Evolutionary conservation across 2,329 filamentous ascomycete species (phyloP).

Genomic region (Nigrospora sphaerica): DNA sequence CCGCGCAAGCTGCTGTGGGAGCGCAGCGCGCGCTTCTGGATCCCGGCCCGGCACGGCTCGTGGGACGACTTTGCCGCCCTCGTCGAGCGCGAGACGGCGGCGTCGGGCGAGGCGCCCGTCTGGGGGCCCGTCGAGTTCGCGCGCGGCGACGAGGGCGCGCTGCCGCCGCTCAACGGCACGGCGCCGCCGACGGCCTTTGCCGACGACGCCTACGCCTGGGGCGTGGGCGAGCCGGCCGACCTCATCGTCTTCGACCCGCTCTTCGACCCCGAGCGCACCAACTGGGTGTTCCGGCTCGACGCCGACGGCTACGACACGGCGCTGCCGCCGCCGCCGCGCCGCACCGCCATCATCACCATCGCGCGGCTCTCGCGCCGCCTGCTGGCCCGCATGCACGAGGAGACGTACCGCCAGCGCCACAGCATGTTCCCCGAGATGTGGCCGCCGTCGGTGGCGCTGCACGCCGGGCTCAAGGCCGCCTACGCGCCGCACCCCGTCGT

Average conservation of each 20-base stretch:
- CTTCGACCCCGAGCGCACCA: conserved; percentile 48
- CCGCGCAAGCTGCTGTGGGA: conserved; percentile 57
- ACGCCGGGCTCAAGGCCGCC: conserved; percentile 55
- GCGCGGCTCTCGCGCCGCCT: conserved; percentile 44
- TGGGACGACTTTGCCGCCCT: conserved; percentile 51
- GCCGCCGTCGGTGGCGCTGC: conserved; percentile 45
- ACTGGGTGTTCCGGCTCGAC: conserved; percentile 50
- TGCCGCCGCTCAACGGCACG: conserved; percentile 49
- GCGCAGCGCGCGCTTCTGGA: conserved; percentile 53
- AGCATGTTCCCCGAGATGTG: conserved; percentile 59
- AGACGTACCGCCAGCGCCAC: conserved; percentile 40
- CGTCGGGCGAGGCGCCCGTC: conserved; percentile 31
- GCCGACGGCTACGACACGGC: conserved; percentile 45
- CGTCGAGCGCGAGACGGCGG: conserved; percentile 43
- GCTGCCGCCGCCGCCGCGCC: conserved; percentile 45
- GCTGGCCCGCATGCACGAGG: conserved; percentile 50
- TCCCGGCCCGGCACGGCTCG: conserved; percentile 46
- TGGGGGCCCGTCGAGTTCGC: conserved; percentile 48
- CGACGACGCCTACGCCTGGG: conserved; percentile 58
- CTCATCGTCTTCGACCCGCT: conserved; percentile 54
- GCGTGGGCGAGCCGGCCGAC: conserved; percentile 50
- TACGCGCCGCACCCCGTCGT: conserved; percentile 61
- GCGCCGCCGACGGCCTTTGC: conserved; percentile 52
- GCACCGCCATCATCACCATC: conserved; percentile 51
- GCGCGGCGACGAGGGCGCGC: conserved; percentile 37